phyloP scores from a whole-genome alignment of 495 filamentous ascomycete species.

The Entonaema liquescens region DNA sequence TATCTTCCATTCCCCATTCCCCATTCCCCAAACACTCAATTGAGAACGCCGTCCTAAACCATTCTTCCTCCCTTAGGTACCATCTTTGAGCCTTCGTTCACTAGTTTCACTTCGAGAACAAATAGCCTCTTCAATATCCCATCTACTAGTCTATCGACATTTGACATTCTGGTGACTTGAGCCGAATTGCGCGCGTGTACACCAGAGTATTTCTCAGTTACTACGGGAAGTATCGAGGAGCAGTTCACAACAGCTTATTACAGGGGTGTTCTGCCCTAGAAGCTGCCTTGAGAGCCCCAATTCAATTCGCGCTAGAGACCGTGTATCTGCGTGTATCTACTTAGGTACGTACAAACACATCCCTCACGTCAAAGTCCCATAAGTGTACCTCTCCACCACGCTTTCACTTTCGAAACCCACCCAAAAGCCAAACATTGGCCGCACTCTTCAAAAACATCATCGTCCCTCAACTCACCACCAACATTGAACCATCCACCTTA shows the following conservation, averaged over 20 bases:
- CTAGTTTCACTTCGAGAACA: conserved; percentile 28
- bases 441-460: conserved; percentile 44
- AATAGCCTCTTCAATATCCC: conserved; percentile 31
- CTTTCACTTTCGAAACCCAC: conserved; percentile 23
- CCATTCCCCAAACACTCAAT: conserved; percentile 6
- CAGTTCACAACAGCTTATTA: neutral
- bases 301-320: conserved; percentile 31
- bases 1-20: no score
- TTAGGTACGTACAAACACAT: conserved; percentile 7
- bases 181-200: conserved; percentile 11
- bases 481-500: conserved; percentile 21
- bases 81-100: neutral
- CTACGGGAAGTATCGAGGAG: neutral
- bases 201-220: conserved; percentile 1
- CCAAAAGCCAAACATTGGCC: conserved; percentile 44
- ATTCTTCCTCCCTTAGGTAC: conserved; percentile 14
- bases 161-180: conserved; percentile 17
- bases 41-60: conserved; percentile 19
- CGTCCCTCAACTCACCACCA: conserved; percentile 29
- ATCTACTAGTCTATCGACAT: conserved; percentile 6
- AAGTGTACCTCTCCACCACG: conserved; percentile 13
- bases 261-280: conserved; percentile 12
- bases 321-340: conserved; percentile 18
- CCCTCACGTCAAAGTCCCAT: conserved; percentile 1
- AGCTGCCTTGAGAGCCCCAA: conserved; percentile 6